Base-by-base conservation (phyloP, 768 basidiomycete species). In the Boletellus emodensis region DNA sequence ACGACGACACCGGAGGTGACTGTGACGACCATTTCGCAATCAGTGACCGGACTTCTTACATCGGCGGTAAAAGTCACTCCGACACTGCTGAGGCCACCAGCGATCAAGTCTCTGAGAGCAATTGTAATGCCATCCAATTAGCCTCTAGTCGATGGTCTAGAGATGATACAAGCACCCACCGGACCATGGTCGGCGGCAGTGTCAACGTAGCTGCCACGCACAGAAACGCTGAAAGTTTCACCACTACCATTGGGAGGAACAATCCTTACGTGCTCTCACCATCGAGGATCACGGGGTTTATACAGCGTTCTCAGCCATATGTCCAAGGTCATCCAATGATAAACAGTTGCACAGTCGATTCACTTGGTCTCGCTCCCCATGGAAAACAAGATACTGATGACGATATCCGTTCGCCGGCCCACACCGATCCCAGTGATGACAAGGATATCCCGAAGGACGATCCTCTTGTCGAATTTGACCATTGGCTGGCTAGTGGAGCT, bases 401-500 rank as follows among this genome's bases (percentile, higher is more conserved):
- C 8, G 13, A 4, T 20, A 18, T 46, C 49, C 18, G 34, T 20
- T 15, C 45, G 33, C 34, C 34, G 17, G 33, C 11, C 13, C 26
- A 32, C 12, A 15, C 32, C 44, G 43, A 49, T 18, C 10, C 36
- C 12, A 34, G 32, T 11, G 41, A 47, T n/a, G 26, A 7, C 15
- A 40, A 49, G 6, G 62, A 58, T 18, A 56, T 61, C 3, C 8
- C 34, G 12, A 39, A 41, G 30, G 60, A 62, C n/a, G 78, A 85
- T 43, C 76, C 82, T 44, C 74, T 86, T 43, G 83, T 78, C 5
- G 84, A 84, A 54, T 72, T 90, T 26, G 82, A 87, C 52, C 79
- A 74, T 40, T 90, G 84, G 84, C 64, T 89, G 57, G 71, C 78
- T 28, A 85, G 85, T 59, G 84, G 77, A 26, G 75, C 79, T 3